Base-by-base conservation (phyloP, 2,329 filamentous ascomycete species). In the Ceratocystis destructans region DNA sequence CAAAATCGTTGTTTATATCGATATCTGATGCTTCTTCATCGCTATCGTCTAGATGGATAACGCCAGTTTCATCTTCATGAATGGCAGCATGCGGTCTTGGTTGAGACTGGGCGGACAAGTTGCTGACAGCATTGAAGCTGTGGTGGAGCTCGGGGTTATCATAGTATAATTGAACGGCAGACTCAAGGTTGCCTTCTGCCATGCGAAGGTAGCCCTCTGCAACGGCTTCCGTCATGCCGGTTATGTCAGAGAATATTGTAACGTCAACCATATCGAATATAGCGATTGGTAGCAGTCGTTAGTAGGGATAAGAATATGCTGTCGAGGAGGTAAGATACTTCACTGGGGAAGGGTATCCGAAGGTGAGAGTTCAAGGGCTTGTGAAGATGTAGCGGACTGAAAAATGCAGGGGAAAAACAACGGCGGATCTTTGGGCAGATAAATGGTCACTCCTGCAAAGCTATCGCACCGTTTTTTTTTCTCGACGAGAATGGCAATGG, bases 141-240 rank as follows among this genome's bases (percentile, higher is more conserved):
- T 77, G 77, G 70, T 81, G 84, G 69, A 87, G 83, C 61, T 93
- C 91, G 55, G 88, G 89, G 73, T 88, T 94, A 73, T 95, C 90
- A 75, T 90, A 97, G 77, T 86, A 99, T 12, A 97, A 85, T 72
- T 90, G 85, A 71, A 96, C 87, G 31, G 94, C 94, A 72, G 93
- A 88, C 75, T 90, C 86, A 64, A 93, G 79, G 73, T 96, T 87
- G 72, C 86, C 86, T 71, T 90, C 88, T n/a, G 91, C 87, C 73
- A 99, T 83, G 71, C 88, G 83, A 61, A 97, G 83, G 75, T 95
- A 96, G 71, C 89, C 87, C 69, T 84, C 83, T 37, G 93, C 94
- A 69, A 92, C 84, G 70, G 87, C 81, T 33, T 86, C 82, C 69
- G 81, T 84, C 68, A 88, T 84, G 71, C 86, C 87, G 48, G 94